Evolutionary conservation across 148 eudicot genomes (phyloP).

Genomic region (Euryodendron excelsum): DNA sequence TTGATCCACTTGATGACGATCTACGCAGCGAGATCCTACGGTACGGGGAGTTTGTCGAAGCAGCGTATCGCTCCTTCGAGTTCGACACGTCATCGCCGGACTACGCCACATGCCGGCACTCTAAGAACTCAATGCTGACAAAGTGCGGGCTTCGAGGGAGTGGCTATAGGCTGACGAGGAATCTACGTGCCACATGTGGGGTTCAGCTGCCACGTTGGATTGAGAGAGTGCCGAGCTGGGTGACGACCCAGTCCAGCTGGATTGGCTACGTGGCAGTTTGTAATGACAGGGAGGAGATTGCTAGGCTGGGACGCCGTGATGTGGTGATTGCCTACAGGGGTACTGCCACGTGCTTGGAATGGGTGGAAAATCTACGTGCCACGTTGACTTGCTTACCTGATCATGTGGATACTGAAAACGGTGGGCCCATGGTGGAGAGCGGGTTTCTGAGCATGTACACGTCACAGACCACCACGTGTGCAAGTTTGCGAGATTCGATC

Average conservation of each 20-base stretch:
- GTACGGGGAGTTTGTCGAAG: conserved; percentile 17
- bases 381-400: neutral
- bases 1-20: conserved; percentile 5
- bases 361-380: conserved; percentile 17
- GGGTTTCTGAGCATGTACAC: conserved; percentile 13
- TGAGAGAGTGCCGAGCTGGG: neutral
- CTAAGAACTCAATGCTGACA: conserved; percentile 5
- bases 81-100: conserved; percentile 5
- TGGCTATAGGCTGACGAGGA: conserved; percentile 12
- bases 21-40: conserved; percentile 14
- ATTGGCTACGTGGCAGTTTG: conserved; percentile 20
- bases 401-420: neutral
- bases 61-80: conserved; percentile 8
- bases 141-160: conserved; percentile 1
- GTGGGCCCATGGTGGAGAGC: conserved; percentile 11
- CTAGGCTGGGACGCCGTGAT: conserved; percentile 16
- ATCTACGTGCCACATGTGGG: conserved; percentile 8
- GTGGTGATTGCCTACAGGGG: conserved; percentile 13
- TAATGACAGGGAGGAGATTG: conserved; percentile 14
- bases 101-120: neutral
- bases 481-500: conserved; percentile 1
- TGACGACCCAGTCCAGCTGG: neutral
- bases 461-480: neutral
- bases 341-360: conserved; percentile 10
- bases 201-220: conserved; percentile 10